Evolutionary conservation across 208 protist genomes (phyloP), one percentile per base, ranked within the genome.

Genomic region (Blechomonas ayalai): DNA sequence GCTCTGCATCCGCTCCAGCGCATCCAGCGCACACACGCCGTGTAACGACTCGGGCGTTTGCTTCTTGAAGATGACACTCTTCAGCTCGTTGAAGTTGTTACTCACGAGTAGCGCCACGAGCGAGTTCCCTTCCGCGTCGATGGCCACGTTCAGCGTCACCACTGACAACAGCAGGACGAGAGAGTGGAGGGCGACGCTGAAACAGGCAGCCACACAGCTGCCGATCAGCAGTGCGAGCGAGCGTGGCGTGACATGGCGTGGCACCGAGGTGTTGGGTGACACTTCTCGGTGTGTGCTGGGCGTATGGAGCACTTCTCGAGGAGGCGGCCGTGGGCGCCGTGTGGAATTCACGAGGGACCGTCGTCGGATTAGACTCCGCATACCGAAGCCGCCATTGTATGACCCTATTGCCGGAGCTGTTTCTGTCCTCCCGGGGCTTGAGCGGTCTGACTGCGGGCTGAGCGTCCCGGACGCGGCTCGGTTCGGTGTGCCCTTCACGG

Each of bases 41-140:
- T 92, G 80, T 6, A 97, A 58, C 46, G 88, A 90, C 36, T 95
- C 75, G 16, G 78, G 54, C 20, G 73, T 74, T 26, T 85, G 80
- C 49, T 83, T 90, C 54, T 97, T 96, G 45, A 96, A 97, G n/a
- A 95, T 82, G 43, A 65, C 75, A 16, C 78, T 70, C 55, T 97
- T 97, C n/a, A 97, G 46, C 54, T 97, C 91, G 4, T 82, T 67
- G 50, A 97, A 92, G 59, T 97, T 95, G 52, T 92, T 96, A 12
- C 87, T 90, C 33, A 97, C 56, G 22, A 97, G 73, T 18, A 98
- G 62, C n/a, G 94, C 90, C 6, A 97, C 39, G 8, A 98, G 50
- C n/a, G 85, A 47, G 46, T 81, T 76, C 37, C 74, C 85, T 25
- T 95, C 66, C 32, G 88, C 89, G 60, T 97, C 97, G 37, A 97